Base-by-base conservation (phyloP, 2,329 filamentous ascomycete species). In the Ascochyta clinopodiicola region DNA sequence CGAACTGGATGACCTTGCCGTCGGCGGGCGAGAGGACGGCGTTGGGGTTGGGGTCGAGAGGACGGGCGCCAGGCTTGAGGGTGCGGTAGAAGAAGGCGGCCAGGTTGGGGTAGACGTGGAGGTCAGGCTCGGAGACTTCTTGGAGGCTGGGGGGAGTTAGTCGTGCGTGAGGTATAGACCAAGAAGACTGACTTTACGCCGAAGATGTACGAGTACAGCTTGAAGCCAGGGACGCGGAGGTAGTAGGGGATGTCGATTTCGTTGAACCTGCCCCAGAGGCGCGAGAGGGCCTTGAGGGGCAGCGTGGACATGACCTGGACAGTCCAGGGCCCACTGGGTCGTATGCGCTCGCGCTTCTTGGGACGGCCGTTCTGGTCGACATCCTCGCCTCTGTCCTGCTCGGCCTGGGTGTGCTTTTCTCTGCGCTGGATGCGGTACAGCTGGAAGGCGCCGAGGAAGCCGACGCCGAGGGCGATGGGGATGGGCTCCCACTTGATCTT, bases 41-140 rank as follows among this genome's bases (percentile, higher is more conserved):
- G 69, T 90, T 88, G 1, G 86, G 84, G 64, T 94, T 87, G 1
- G 91, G 86, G 70, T 98, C 92, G 13, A 99, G 82, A 1, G 93
- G 93, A 24, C 95, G 88, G 12, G 84, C 86, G 31, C 93, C 94
- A 6, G 94, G 92, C 75, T 97, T 98, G 57, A 99, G 82, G 1
- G 88, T 92, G 59, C 95, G 91, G 77, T 98, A 99, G 81, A 99
- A 99, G 82, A 99, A 99, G 55, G 94, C 87, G 6, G 94, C 92
- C 36, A 99, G 86, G 72, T 99, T 99, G 19, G 92, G 91, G 74
- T 95, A 99, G 43, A 85, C 85, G 73, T 91, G 92, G 19, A 99
- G 86, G 68, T 99, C 95, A 17, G 88, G 86, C 72, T 99, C 93
- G 29, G 88, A 86, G 17, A 97, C 88, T 79, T 99, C 95, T 56